Evolutionary conservation across 169 alveolate genomes (phyloP).

Genomic region (Theileria luwenshuni): DNA sequence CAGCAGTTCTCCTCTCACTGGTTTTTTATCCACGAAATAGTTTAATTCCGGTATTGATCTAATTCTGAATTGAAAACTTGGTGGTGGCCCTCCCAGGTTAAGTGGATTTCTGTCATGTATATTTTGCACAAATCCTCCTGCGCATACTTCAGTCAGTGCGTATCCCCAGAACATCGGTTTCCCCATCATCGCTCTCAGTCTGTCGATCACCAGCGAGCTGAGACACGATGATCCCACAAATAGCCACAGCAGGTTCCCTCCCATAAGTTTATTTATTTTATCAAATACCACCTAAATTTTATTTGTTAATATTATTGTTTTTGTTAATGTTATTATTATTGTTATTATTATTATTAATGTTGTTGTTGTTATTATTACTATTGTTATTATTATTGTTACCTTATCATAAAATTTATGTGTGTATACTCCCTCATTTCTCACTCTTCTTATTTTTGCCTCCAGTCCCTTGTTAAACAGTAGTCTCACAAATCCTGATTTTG

Average conservation of each 20-base stretch:
- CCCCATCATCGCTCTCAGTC: conserved; percentile 82
- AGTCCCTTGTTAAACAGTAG: conserved; percentile 79
- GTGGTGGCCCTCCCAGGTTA: conserved; percentile 88
- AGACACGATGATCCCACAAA: conserved; percentile 91
- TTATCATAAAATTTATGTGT: conserved; percentile 77
- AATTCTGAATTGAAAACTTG: conserved; percentile 80
- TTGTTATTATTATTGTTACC: too few species aligned
- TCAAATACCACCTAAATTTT: conserved; percentile 69
- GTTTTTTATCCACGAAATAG: conserved; percentile 78
- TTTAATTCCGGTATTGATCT: conserved; percentile 92
- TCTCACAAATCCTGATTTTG: conserved; percentile 70
- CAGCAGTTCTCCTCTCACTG: conserved; percentile 92
- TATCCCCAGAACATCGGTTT: conserved; percentile 89
- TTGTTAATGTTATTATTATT: too few species aligned
- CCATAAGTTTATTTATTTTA: conserved; percentile 84
- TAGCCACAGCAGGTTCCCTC: conserved; percentile 88
- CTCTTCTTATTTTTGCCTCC: conserved; percentile 46
- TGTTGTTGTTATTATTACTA: too few species aligned
- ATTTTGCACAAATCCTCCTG: conserved; percentile 79
- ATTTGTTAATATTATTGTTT: too few species aligned
- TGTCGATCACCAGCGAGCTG: conserved; percentile 78
- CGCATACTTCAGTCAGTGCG: conserved; percentile 93
- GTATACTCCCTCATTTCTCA: conserved; percentile 62
- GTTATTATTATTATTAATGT: too few species aligned
- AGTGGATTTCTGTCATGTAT: conserved; percentile 73